phyloP scores from a whole-genome alignment of 2,329 filamentous ascomycete species.

The Phaeomoniella chlamydospora region DNA sequence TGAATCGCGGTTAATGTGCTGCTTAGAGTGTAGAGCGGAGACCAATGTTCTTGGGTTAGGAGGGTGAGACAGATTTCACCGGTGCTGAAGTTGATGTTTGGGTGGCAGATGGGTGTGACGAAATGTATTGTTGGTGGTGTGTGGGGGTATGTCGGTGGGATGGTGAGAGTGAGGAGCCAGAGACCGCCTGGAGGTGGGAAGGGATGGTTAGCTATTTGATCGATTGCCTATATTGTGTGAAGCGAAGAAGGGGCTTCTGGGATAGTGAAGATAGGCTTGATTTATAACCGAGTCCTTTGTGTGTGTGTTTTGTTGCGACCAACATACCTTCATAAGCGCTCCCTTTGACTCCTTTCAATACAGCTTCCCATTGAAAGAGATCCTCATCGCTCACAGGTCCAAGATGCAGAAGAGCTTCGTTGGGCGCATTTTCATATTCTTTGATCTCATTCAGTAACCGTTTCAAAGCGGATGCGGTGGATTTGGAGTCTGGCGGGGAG shows the following conservation, averaged over 20 bases:
- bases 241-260: slow-evolving; percentile 1
- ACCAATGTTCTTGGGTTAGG: slow-evolving; percentile 59
- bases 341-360: slow-evolving; percentile 41
- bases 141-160: slow-evolving; percentile 68
- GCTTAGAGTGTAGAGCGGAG: slow-evolving; percentile 65
- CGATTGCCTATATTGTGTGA: not conserved
- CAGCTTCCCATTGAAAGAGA: slow-evolving; percentile 44
- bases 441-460: slow-evolving; percentile 48
- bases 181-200: slow-evolving; percentile 42
- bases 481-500: slow-evolving; percentile 6
- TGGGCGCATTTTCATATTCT: slow-evolving; percentile 40
- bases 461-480: slow-evolving; percentile 31
- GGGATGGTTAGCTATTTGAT: slow-evolving; percentile 5
- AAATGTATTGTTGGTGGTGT: slow-evolving; percentile 66
- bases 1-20: slow-evolving; percentile 31
- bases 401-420: slow-evolving; percentile 40
- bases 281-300: not conserved
- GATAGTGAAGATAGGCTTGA: not conserved
- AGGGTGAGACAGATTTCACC: slow-evolving; percentile 94
- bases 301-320: not conserved
- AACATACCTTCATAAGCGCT: slow-evolving; percentile 42
- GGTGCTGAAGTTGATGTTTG: slow-evolving; percentile 58
- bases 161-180: slow-evolving; percentile 66
- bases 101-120: slow-evolving; percentile 70
- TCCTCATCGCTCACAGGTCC: slow-evolving; percentile 42